Evolutionary conservation across 768 basidiomycete genomes (phyloP), one percentile per base, ranked within the genome.

Genomic region (Xerocomus potaroensis): DNA sequence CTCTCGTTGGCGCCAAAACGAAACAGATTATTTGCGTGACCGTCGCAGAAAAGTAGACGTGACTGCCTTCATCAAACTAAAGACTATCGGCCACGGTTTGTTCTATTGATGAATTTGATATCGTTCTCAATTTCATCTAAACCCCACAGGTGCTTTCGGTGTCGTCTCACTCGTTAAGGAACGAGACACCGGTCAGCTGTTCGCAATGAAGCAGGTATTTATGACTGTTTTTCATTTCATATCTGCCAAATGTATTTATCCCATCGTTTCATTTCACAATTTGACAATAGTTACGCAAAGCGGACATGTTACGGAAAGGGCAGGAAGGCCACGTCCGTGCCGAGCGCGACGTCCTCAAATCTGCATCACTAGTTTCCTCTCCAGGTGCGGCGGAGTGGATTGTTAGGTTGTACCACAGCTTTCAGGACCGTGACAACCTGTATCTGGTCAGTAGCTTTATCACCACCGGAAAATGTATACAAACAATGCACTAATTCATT

Each of bases 321-420:
- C 95, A 97, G 67, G 95, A 97, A 70, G 95, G 93, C 1, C 95
- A 97, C 67, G 88, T 96, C 62, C 84, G 92, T 43, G 95, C 94
- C 33, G 93, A 97, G 65, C 85, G 93, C 61, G 93, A 98, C 59
- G 74, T 98, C 34, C 79, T 97, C 49, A 91, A 90, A 68, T 88
- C 90, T 26, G 94, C 94, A 6, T 86, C 93, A 11, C 72, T 85
- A 55, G 81, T 87, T 59, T 76, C 77, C 63, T 81, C 87, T 32
- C 79, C 85, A 47, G 77, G 78, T 50, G 78, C 80, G 40, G 84
- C 87, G 48, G 86, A 93, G 60, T 96, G 95, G 93, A 96, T 96
- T 54, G 92, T 98, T 43, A 84, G 83, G 65, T 69, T 99, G 38
- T 78, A 85, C 64, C 97, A 96, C 69, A 93, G 86, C 65, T 94